Evolutionary conservation across 2,329 filamentous ascomycete species (phyloP).

Genomic region (Hypomyces perniciosus): DNA sequence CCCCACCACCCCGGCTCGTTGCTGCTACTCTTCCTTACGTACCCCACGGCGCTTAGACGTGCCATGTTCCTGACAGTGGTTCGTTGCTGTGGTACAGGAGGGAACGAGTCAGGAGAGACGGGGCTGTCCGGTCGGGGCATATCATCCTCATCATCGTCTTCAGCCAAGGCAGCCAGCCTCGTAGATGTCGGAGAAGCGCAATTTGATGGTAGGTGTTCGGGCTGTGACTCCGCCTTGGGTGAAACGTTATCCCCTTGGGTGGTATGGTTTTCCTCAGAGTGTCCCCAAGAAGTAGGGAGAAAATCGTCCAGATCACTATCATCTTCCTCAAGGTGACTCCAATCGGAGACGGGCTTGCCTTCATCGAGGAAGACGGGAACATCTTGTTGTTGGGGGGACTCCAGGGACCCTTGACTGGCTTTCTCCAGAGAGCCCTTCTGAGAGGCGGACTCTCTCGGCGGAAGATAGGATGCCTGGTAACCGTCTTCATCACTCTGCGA

Average conservation of each 20-base stretch:
- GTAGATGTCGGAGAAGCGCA: neutral
- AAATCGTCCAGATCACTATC: slow-evolving; percentile 17
- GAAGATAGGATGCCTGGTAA: slow-evolving; percentile 1
- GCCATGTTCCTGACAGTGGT: slow-evolving; percentile 31
- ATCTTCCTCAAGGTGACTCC: slow-evolving; percentile 35
- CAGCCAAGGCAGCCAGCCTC: slow-evolving; percentile 4
- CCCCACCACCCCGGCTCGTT: slow-evolving; percentile 33
- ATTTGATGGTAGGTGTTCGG: neutral
- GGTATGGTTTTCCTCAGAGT: slow-evolving; percentile 1
- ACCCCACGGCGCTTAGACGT: slow-evolving; percentile 30
- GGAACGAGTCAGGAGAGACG: slow-evolving; percentile 30
- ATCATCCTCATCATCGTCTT: slow-evolving; percentile 17
- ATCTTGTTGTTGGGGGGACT: slow-evolving; percentile 13
- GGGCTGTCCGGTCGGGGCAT: slow-evolving; percentile 38
- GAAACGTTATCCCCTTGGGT: neutral
- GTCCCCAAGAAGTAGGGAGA: slow-evolving; percentile 8
- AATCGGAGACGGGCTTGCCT: slow-evolving; percentile 30
- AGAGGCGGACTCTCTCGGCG: slow-evolving; percentile 4
- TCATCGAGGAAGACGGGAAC: slow-evolving; percentile 25
- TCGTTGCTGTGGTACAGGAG: slow-evolving; percentile 18
- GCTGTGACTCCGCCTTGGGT: neutral
- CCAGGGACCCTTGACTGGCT: slow-evolving; percentile 18
- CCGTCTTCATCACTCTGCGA: slow-evolving; percentile 1
- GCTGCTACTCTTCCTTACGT: slow-evolving; percentile 15
- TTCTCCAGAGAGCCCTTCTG: slow-evolving; percentile 5